Conservation (phyloP, 257 asterid species). For the Thymus quinquecostatus region DNA sequence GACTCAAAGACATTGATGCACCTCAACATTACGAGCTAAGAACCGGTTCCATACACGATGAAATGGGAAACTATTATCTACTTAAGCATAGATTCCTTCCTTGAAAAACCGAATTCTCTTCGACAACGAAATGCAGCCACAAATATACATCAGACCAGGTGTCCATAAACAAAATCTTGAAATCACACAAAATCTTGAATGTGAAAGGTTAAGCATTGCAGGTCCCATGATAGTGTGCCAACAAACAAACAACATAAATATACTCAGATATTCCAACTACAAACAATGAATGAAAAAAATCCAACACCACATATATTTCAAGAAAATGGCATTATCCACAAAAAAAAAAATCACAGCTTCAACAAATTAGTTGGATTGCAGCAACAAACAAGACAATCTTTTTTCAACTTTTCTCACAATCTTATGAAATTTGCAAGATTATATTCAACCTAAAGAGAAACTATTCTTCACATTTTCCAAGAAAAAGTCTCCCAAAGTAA, state of each 20-base stretch:
- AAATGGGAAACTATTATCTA: not conserved
- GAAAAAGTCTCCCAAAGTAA: not conserved
- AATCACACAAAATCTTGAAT: conserved; percentile 26
- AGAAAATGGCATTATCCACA: not conserved
- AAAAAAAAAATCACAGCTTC: not conserved
- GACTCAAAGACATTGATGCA: not conserved
- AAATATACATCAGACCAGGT: not conserved
- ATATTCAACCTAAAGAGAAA: no score
- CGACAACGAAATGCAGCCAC: conserved; percentile 24
- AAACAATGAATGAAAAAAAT: not conserved
- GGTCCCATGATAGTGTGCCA: conserved; percentile 1
- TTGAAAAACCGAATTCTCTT: not conserved
- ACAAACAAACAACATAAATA: not conserved
- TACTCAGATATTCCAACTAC: not conserved
- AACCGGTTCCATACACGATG: no score
- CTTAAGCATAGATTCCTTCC: not conserved
- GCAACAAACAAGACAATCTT: not conserved
- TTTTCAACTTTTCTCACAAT: not conserved
- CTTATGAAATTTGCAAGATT: no score
- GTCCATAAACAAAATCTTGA: conserved; percentile 5
- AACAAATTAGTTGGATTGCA: not conserved
- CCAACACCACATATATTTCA: conserved; percentile 7
- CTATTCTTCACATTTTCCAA: not conserved
- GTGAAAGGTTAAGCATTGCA: conserved; percentile 4
- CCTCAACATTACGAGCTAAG: not conserved